A percentile compares a stretch with the other conserved stretches of the same genome.
Conservation (phyloP, 108 stramenopile genomes). For the Pseudonitzschia delicatissima region DNA sequence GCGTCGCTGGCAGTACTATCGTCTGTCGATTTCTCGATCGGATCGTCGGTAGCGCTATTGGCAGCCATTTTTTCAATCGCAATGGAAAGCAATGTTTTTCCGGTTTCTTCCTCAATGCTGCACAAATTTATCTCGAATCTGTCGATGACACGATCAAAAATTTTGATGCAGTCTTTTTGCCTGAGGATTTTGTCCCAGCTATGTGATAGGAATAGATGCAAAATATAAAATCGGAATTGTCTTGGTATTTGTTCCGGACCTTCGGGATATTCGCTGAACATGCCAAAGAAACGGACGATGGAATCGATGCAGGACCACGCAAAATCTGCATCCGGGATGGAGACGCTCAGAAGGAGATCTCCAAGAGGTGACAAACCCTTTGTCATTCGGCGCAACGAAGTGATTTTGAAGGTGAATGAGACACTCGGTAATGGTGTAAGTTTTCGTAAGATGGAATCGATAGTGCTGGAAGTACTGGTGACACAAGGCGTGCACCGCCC, state of each 20-base stretch:
- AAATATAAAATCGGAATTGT: background rate
- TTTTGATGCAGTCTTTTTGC: background rate
- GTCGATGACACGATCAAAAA: background rate
- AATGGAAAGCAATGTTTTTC: constrained; percentile 1
- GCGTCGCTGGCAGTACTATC: background rate
- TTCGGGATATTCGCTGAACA: background rate
- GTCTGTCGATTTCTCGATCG: background rate
- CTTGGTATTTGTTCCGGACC: background rate
- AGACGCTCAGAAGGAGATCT: background rate
- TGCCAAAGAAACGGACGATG: background rate
- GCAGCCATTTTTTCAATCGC: background rate
- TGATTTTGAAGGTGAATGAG: background rate
- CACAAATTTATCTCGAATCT: background rate
- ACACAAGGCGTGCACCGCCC: background rate
- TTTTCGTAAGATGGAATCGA: no score
- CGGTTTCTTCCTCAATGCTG: background rate
- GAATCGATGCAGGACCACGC: background rate
- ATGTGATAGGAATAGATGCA: background rate
- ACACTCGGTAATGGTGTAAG: no score
- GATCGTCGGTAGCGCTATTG: no score
- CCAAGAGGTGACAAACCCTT: background rate
- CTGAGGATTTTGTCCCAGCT: background rate
- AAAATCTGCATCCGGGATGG: background rate
- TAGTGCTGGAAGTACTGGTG: no score
- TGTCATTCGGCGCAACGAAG: background rate